phyloP scores from a whole-genome alignment of 2,329 filamentous ascomycete genomes.

The Aspergillus bombycis region DNA sequence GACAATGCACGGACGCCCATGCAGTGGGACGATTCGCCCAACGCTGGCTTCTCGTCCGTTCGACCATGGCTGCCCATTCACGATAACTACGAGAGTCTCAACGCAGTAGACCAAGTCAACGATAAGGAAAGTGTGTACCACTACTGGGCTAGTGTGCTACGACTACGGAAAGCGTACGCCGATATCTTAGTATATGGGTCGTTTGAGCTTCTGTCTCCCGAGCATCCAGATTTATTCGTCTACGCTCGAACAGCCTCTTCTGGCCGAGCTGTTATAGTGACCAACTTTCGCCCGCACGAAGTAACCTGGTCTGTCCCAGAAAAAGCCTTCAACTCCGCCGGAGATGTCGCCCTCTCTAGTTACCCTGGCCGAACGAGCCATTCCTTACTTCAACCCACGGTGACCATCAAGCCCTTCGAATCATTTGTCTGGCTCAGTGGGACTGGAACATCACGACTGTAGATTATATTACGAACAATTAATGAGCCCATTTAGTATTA shows the following conservation, averaged over 20 bases:
- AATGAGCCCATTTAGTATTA: not conserved
- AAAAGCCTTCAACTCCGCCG: not conserved
- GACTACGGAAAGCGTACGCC: slow-evolving; percentile 7
- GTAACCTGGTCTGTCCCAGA: slow-evolving; percentile 3
- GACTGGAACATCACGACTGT: not conserved
- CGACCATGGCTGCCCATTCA: not conserved
- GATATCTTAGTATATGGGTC: slow-evolving; percentile 9
- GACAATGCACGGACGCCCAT: slow-evolving; percentile 4
- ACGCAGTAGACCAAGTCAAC: slow-evolving; percentile 7
- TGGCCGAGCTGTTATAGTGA: slow-evolving; percentile 1
- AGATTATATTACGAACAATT: not conserved
- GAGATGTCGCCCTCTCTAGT: not conserved
- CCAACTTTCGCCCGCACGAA: slow-evolving; percentile 6
- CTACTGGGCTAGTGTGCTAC: slow-evolving; percentile 7
- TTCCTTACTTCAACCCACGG: not conserved
- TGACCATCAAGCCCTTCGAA: slow-evolving; percentile 4
- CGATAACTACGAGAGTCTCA: not conserved
- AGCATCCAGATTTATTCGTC: slow-evolving; percentile 5
- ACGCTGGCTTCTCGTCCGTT: slow-evolving; percentile 2
- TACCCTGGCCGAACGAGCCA: not conserved
- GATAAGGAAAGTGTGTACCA: slow-evolving; percentile 10
- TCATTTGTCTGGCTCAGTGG: slow-evolving; percentile 7
- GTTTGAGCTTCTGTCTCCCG: slow-evolving; percentile 5
- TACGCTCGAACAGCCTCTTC: not conserved
- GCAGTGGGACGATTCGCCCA: slow-evolving; percentile 1